Conservation (phyloP, 495 filamentous ascomycete species). For the Staphylotrichum tortipilum region DNA sequence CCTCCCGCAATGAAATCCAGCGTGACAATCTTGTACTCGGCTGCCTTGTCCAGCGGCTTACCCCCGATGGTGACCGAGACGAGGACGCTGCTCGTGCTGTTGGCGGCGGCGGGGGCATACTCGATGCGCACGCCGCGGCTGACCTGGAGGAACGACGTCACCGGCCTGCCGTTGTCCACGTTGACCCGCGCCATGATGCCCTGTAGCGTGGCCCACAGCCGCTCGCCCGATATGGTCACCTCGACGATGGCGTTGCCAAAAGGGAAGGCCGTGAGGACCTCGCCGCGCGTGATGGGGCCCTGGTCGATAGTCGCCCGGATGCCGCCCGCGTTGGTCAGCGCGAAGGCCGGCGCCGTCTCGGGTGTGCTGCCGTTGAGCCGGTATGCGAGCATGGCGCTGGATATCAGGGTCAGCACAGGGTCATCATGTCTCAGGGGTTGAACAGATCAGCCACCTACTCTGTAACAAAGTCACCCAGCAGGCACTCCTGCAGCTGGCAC, state of each 20-base stretch:
- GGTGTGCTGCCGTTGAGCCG: slow-evolving; percentile 31
- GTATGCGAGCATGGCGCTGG: slow-evolving; percentile 47
- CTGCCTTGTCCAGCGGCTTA: slow-evolving; percentile 25
- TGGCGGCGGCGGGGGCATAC: slow-evolving; percentile 33
- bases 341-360: slow-evolving; percentile 30
- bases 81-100: slow-evolving; percentile 25
- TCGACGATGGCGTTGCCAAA: slow-evolving; percentile 50
- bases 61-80: slow-evolving; percentile 36
- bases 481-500: slow-evolving; percentile 45
- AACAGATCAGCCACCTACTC: slow-evolving; percentile 30
- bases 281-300: slow-evolving; percentile 44
- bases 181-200: slow-evolving; percentile 40
- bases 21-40: slow-evolving; percentile 43
- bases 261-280: slow-evolving; percentile 49
- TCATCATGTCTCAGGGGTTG: no score
- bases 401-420: background rate
- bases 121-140: slow-evolving; percentile 38
- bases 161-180: slow-evolving; percentile 34
- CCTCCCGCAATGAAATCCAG: slow-evolving; percentile 47
- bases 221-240: slow-evolving; percentile 32
- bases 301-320: slow-evolving; percentile 47
- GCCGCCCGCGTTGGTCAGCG: slow-evolving; percentile 49
- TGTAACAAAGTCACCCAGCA: slow-evolving; percentile 43
- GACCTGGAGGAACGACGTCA: slow-evolving; percentile 47
- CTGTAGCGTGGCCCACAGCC: slow-evolving; percentile 43